Base-by-base conservation (phyloP, 495 filamentous ascomycete genomes). In the Chaetomium cochliodes region DNA sequence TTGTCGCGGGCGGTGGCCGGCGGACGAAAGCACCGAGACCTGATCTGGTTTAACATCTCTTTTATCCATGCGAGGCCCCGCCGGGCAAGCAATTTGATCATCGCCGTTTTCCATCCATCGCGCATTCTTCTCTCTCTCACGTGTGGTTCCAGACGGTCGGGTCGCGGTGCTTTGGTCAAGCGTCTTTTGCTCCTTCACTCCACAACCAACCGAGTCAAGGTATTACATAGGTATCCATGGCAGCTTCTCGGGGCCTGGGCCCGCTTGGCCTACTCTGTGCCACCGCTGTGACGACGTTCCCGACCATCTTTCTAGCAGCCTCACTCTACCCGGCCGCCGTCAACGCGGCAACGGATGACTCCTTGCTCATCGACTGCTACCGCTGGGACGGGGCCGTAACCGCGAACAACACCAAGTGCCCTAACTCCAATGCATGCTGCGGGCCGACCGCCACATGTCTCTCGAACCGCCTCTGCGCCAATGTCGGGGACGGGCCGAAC, bases 371-470 rank as follows among this genome's bases (percentile, higher is more conserved):
- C 20, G 39, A 58, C 25, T 72, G 70, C 61, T 72, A 55, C 51
- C 54, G 62, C 26, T 41, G 64, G 51, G 53, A 56, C 26, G 67
- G 67, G 5, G 18, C 16, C 5, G 37, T 52, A 0, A 64, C 58
- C 9, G n/a, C 51, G 39, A 63, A 67, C 67, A 67, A 72, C 57
- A 60, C 54, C 13, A 42, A 30, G 37, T 72, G 70, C 30, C 70
- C 70, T 6, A 62, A 65, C 3, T 69, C 67, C 22, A 65, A 72
- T 42, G 57, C 70, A 0, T 72, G 70, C 56, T 72, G 70, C 53
- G 70, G 70, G 12, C 28, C 25, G 16, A 57, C 23, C 1, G 63
- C 67, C 2, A 67, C 63, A 5, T 72, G 70, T 42, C 44, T 69
- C 12, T 69, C 70, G 4, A 69, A 72, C 39, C 67, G 67, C 18